Conservation (phyloP, 257 asterid genomes). For the Jacaranda copaia region DNA sequence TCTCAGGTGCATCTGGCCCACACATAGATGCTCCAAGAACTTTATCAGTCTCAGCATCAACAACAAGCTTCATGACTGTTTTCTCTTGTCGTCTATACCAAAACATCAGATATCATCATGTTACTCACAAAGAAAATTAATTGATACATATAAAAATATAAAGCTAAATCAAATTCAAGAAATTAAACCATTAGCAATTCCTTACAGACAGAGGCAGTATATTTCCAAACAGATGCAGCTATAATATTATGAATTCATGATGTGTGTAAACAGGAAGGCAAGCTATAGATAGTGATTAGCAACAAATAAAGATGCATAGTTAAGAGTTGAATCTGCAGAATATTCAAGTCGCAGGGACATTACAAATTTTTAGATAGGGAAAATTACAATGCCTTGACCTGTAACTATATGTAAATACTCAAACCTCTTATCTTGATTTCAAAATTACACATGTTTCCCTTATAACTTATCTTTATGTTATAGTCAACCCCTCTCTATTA, state of each 20-base stretch:
- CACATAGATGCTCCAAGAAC: conserved; percentile 99
- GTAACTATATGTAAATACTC: too few relatives aligned
- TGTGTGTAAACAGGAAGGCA: neutral
- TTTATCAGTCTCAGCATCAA: conserved; percentile 87
- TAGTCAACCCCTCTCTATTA: too few relatives aligned
- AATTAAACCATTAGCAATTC: conserved; percentile 12
- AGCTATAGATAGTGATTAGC: too few relatives aligned
- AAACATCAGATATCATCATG: conserved; percentile 16
- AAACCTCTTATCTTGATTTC: too few relatives aligned
- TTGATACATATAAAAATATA: neutral
- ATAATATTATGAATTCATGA: neutral
- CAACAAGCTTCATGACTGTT: conserved; percentile 87
- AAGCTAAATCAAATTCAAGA: neutral
- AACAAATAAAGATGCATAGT: neutral
- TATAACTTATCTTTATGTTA: too few relatives aligned
- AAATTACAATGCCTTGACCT: too few relatives aligned
- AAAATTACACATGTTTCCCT: too few relatives aligned
- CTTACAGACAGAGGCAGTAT: too few relatives aligned
- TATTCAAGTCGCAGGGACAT: neutral
- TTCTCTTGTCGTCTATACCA: conserved; percentile 86
- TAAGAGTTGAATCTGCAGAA: neutral
- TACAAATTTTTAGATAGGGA: neutral
- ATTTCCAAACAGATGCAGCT: neutral
- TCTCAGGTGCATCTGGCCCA: conserved; percentile 98
- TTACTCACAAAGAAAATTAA: conserved; percentile 5